Conservation (phyloP, 371 early-diverging fungal species). For the Mortierella sp. region DNA sequence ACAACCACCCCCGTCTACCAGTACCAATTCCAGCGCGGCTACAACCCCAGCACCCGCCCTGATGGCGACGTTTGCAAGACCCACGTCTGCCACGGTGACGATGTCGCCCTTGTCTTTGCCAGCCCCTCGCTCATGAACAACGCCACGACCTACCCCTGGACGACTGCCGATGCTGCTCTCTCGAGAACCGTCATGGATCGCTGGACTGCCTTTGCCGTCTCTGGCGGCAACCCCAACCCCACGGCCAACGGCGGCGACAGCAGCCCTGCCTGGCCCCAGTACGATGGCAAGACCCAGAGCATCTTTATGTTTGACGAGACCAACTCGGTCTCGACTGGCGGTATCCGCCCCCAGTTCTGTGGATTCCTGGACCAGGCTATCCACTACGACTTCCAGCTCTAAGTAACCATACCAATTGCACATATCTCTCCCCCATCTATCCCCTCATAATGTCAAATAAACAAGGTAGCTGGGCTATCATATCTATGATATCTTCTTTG, state of each 20-base stretch:
- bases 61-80: constrained; percentile 28
- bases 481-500: not conserved
- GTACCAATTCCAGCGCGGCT: constrained; percentile 53
- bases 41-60: constrained; percentile 49
- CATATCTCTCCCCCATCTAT: not conserved
- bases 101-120: constrained; percentile 56
- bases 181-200: constrained; percentile 54
- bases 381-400: constrained; percentile 55
- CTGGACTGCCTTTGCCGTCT: constrained; percentile 48
- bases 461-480: not conserved
- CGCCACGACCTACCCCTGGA: constrained; percentile 45
- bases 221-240: constrained; percentile 49
- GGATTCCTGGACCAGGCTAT: constrained; percentile 50
- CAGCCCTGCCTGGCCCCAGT: constrained; percentile 49
- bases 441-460: not conserved
- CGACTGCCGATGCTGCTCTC: constrained; percentile 46
- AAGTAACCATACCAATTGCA: not conserved
- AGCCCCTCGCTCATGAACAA: constrained; percentile 55
- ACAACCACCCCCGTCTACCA: constrained; percentile 37
- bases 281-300: constrained; percentile 31
- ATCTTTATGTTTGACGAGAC: constrained; percentile 36
- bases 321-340: constrained; percentile 31
- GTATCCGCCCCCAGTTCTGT: constrained; percentile 47
- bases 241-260: constrained; percentile 34
- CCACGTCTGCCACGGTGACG: constrained; percentile 57